Evolutionary conservation across 2,329 filamentous ascomycete genomes (phyloP), one percentile per base, ranked within the genome.

Genomic region (Coleophoma crateriformis): DNA sequence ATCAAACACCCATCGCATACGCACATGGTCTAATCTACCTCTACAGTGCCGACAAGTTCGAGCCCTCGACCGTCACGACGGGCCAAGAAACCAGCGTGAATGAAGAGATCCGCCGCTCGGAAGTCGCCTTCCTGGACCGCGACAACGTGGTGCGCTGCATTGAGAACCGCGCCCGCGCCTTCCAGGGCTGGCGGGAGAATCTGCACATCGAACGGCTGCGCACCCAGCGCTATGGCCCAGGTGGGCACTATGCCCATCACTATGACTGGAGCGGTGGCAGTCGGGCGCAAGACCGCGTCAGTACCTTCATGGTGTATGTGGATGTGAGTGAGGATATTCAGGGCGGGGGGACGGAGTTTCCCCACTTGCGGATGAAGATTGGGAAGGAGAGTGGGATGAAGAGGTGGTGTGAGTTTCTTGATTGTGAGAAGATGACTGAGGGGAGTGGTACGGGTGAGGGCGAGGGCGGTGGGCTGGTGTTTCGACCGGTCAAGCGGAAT

Each of bases 281-380:
- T 40, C 63, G 63, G 46, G 69, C 63, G 50, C 60, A 47, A 4
- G 71, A 71, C 34, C 67, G 81, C 0, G 64, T 78, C 6, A 79
- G 73, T 49, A 80, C 73, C 3, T 84, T 84, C 58, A 83, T 84
- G 78, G 80, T 84, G 1, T 84, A 82, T 58, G 61, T 84, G 0
- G 64, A 68, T 8, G 73, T 65, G 67, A 32, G 12, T n/a, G 41
- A 14, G 7, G 47, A 76, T 43, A 79, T 77, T 53, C 68, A 68
- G 14, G 81, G 81, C 1, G 81, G 81, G 2, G 81, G 79, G 3
- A 84, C 81, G 19, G 74, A 82, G 56, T 84, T 84, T 49, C 80
- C 80, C 4, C 35, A 7, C 7, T 11, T 38, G 35, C 65, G 75
- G 2, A 52, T 84, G 15, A 56, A 58, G 35, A 70, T 61, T 64